Evolutionary conservation across 805 yeast species (phyloP), one percentile per base, ranked within the genome.

Genomic region (Saccharomyces cerevisiae): DNA sequence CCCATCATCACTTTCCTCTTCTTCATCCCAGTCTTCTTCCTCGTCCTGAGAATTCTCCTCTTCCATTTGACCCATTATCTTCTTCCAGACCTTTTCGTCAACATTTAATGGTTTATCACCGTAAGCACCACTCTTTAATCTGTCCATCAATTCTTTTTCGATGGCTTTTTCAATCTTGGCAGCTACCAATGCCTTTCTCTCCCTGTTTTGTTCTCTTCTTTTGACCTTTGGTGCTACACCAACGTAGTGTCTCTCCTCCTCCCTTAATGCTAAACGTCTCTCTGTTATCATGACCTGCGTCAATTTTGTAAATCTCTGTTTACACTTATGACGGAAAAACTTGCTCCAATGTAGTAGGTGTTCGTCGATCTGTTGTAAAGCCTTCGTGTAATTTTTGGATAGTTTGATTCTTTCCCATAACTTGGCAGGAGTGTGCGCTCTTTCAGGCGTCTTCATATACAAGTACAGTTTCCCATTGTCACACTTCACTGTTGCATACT

Each of bases 51-150:
- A 84, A 49, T 82, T 82, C 56, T 85, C 88, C 50, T 81, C 84
- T 58, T 86, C 92, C 63, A 85, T 86, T 54, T 84, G 84, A 57
- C 91, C 90, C 75, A 94, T 80, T 26, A 94, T 95, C 75, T 84
- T 88, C 79, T 86, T 85, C 99, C 99, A 94, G 56, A 94, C 83
- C 73, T 85, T 85, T 66, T 92, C 97, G 65, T 94, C 98, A 41
- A 94, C 98, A 66, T 94, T 94, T 68, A 94, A 77, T 54, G 99
- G 99, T 71, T 92, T 89, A 68, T 94, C 98, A 60, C 99, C 99
- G 69, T 94, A 94, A 2, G 98, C 98, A 57, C 99, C 99, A 66
- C 92, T 84, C 82, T 94, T 94, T 67, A 94, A 80, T 72, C 99
- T 84, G 53, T 91, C 97, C 66, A 94, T 78, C 60, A 94, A 79